These are phyloP conservation scores for Mangifera indica DNA, from an alignment of 345 rosid species.

Conservation along the genomic window DNA sequence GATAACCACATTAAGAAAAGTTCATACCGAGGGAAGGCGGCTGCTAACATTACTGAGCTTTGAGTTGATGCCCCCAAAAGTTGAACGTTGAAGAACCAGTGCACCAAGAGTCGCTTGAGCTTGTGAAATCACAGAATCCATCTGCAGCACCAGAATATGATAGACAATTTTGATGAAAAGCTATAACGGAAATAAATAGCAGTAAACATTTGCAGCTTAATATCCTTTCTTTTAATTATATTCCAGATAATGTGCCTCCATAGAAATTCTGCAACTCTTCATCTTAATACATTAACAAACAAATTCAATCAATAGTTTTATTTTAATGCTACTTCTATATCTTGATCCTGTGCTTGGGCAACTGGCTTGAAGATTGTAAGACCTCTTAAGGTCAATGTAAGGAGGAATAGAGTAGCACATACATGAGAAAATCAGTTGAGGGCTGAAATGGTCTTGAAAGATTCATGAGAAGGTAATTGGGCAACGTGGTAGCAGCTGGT, in stretches of 20 bases:
- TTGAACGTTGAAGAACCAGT: slow-evolving; percentile 81
- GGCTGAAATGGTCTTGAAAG: too few species aligned
- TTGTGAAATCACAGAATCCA: slow-evolving; percentile 94
- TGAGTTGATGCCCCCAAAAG: slow-evolving; percentile 92
- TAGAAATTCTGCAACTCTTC: neutral
- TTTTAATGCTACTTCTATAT: neutral
- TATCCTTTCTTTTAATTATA: neutral
- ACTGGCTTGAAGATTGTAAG: neutral
- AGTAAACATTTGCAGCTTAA: too few species aligned
- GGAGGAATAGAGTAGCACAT: too few species aligned
- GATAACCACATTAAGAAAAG: neutral
- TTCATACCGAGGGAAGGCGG: slow-evolving; percentile 83
- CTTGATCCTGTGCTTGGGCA: neutral
- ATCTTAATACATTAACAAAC: neutral
- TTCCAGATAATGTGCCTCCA: neutral
- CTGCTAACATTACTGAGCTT: slow-evolving; percentile 89
- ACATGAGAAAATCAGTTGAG: too few species aligned
- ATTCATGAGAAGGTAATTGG: too few species aligned
- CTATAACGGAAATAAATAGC: neutral
- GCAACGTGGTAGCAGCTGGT: too few species aligned
- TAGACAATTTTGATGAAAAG: slow-evolving; percentile 18
- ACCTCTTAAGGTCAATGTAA: too few species aligned
- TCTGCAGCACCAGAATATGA: slow-evolving; percentile 44
- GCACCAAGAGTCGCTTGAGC: slow-evolving; percentile 92
- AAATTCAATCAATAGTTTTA: neutral